Base-by-base conservation (phyloP, 352 stramenopile genomes). In the Saprolegnia diclina region DNA sequence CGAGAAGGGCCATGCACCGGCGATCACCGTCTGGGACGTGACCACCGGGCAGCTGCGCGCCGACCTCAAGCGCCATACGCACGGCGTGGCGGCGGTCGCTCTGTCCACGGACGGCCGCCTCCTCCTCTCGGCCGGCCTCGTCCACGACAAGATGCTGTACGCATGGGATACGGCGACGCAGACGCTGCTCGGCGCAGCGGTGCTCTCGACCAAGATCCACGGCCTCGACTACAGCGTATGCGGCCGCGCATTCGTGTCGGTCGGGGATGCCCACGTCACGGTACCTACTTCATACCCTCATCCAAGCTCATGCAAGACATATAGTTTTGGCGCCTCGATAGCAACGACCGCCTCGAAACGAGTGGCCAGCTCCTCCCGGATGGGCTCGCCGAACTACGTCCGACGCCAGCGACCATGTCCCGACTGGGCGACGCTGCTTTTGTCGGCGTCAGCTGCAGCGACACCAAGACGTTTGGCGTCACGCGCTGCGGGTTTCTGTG, bases 21-120 rank as follows among this genome's bases (percentile, higher is more conserved):
- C 88, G 1, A 92, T 96, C 56, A 94, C 87, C 29, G 90, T 96
- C 29, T 96, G 87, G 86, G 84, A 95, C 55, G 79, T 85, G 26
- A 76, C 75, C 18, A 80, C 89, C 52, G 87, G 88, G 54, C 83
- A 81, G 65, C 82, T 95, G 18, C 85, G 84, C n/a, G 81, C 85
- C 16, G 87, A 95, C 72, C 69, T 96, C 26, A 86, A 93, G 71
- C 65, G 74, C 9, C 87, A 96, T 72, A 81, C 89, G 65, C 95
- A 91, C 45, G 87, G 89, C 55, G 74, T 96, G 18, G 80, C 82
- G 7, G 92, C 83, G 63, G 77, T 96, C 73, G 76, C 85, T 16
- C 95, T 96, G 64, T 91, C 75, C 38, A 77, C 82, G 11, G 81
- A 92, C 50, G 74, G 78, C 13, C 72, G 68, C 7, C 84, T 77